Evolutionary conservation across 371 early-diverging fungal genomes (phyloP).

Genomic region (Mycotypha africana): DNA sequence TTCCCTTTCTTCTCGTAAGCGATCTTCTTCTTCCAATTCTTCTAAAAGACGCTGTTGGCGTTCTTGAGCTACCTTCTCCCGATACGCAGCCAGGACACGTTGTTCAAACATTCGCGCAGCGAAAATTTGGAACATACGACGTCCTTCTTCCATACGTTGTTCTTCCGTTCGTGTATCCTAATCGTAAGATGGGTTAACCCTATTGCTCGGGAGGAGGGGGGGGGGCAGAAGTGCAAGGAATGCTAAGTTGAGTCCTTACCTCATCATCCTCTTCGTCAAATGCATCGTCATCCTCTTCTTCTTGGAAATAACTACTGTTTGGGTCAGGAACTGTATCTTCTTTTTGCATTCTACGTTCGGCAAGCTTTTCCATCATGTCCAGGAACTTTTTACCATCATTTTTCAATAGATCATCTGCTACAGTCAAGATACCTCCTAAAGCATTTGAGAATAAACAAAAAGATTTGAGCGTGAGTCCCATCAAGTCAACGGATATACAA

Average conservation of each 20-base stretch:
- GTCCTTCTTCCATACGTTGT: slow-evolving; percentile 86
- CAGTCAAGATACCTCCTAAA: slow-evolving; percentile 76
- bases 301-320: slow-evolving; percentile 25
- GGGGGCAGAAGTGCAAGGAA: not conserved
- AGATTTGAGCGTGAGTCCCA: too few species aligned
- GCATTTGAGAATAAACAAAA: too few species aligned
- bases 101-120: slow-evolving; percentile 96
- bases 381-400: slow-evolving; percentile 90
- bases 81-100: slow-evolving; percentile 83
- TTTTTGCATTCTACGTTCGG: slow-evolving; percentile 78
- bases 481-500: too few species aligned
- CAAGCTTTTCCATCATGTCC: slow-evolving; percentile 93
- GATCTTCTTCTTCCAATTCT: slow-evolving; percentile 78
- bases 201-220: too few species aligned
- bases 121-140: slow-evolving; percentile 91
- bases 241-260: too few species aligned
- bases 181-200: too few species aligned
- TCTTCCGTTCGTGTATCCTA: slow-evolving; percentile 76
- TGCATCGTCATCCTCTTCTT: slow-evolving; percentile 56
- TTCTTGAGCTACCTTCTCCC: slow-evolving; percentile 86
- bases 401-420: slow-evolving; percentile 87
- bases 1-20: slow-evolving; percentile 63
- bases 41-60: slow-evolving; percentile 73
- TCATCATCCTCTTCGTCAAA: slow-evolving; percentile 58
- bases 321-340: slow-evolving; percentile 51